Evolutionary conservation across 257 asterid genomes (phyloP).

Genomic region (Penstemon barbatus): DNA sequence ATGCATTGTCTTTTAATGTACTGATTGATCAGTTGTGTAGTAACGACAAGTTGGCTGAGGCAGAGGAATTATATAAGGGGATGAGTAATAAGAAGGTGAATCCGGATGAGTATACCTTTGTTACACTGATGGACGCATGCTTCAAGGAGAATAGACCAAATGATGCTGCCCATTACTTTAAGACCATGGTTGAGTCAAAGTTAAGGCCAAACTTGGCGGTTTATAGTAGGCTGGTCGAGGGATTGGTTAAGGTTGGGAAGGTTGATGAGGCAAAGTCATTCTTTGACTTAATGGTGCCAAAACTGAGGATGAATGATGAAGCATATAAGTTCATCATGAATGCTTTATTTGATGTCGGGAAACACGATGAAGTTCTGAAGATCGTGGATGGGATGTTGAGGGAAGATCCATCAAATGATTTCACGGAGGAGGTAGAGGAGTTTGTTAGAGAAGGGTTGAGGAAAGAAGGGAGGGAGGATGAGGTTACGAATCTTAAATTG

Average conservation of each 20-base stretch:
- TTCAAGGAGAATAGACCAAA: constrained; percentile 69
- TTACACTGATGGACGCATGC: constrained; percentile 80
- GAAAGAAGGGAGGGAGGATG: constrained; percentile 75
- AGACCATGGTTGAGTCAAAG: constrained; percentile 83
- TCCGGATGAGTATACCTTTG: constrained; percentile 86
- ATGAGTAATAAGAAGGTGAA: constrained; percentile 66
- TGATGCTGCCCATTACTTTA: constrained; percentile 74
- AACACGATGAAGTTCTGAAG: constrained; percentile 71
- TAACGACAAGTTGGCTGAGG: constrained; percentile 61
- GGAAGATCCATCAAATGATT: constrained; percentile 75
- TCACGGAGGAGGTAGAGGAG: constrained; percentile 70
- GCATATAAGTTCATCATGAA: constrained; percentile 75
- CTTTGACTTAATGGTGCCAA: constrained; percentile 79
- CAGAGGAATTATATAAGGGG: constrained; percentile 73
- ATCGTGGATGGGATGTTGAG: constrained; percentile 69
- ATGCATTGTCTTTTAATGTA: constrained; percentile 73
- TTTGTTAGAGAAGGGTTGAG: constrained; percentile 65
- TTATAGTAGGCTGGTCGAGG: constrained; percentile 69
- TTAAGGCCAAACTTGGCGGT: constrained; percentile 78
- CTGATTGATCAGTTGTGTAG: constrained; percentile 81
- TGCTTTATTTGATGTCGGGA: constrained; percentile 59
- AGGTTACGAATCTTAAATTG: constrained; percentile 59
- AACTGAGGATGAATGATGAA: constrained; percentile 80
- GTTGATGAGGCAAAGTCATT: constrained; percentile 78
- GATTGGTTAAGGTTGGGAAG: constrained; percentile 76